phyloP scores from a whole-genome alignment of 1,284 basidiomycete species.

The Austroboletus novae-zelandiae region DNA sequence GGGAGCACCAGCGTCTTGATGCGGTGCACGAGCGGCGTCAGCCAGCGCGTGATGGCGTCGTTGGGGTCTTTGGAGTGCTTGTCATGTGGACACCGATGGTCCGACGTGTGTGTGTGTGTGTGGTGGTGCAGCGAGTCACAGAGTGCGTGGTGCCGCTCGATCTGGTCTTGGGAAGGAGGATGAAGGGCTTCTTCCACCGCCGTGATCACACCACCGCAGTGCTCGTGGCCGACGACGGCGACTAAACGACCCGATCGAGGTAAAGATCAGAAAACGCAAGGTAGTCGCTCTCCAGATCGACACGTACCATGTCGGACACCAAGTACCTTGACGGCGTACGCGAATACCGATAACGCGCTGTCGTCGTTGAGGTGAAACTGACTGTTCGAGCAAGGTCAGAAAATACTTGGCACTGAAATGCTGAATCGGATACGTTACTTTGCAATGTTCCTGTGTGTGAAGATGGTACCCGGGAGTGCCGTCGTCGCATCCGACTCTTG shows the following conservation, averaged over 20 bases:
- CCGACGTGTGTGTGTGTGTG: not conserved
- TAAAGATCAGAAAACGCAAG: not conserved
- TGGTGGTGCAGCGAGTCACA: slow-evolving; percentile 17
- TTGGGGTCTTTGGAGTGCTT: slow-evolving; percentile 11
- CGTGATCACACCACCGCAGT: slow-evolving; percentile 23
- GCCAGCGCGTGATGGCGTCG: slow-evolving; percentile 59
- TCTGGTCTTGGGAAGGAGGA: not conserved
- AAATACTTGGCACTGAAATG: not conserved
- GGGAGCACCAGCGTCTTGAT: slow-evolving; percentile 41
- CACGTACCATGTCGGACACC: slow-evolving; percentile 21
- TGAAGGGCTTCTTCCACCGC: slow-evolving; percentile 14
- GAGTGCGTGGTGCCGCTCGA: slow-evolving; percentile 9
- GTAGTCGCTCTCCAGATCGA: not conserved
- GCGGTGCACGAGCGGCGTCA: slow-evolving; percentile 61
- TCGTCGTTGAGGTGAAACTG: slow-evolving; percentile 27
- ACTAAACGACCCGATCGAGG: slow-evolving; percentile 4
- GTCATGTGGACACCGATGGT: slow-evolving; percentile 6
- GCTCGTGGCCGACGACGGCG: slow-evolving; percentile 26
- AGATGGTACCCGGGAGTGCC: slow-evolving; percentile 46
- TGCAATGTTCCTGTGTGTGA: slow-evolving; percentile 51
- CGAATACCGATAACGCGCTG: slow-evolving; percentile 21
- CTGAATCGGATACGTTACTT: slow-evolving; percentile 31
- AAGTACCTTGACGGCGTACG: slow-evolving; percentile 17
- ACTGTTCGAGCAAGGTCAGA: slow-evolving; percentile 8
- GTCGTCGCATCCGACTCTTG: slow-evolving; percentile 40